Base-by-base conservation (phyloP, 2,329 filamentous ascomycete species). In the Parastagonospora nodorum region DNA sequence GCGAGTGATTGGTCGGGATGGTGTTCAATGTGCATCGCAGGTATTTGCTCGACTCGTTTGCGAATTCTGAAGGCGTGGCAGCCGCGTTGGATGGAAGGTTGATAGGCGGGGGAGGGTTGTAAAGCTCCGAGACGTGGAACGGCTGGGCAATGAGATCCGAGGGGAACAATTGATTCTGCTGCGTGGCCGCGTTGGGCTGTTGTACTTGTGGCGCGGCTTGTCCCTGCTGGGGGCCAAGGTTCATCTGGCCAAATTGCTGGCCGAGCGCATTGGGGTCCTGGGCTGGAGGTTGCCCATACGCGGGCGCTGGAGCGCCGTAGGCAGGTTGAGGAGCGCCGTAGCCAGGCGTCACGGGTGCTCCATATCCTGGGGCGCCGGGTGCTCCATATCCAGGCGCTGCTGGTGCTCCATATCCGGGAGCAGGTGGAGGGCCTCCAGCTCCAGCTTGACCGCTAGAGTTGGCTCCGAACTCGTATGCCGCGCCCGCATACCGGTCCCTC, bases 21-120 rank as follows among this genome's bases (percentile, higher is more conserved):
- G 91, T 91, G 74, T 97, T 97, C 58, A 99, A 78, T 5, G 94
- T 97, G 15, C 94, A 97, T 63, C 94, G 90, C 59, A 97, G 88
- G 73, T 95, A 99, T 80, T 95, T 95, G 19, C 92, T 84, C 47
- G 91, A 86, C 78, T 92, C 96, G 77, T 97, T 99, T 54, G 94
- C 88, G 71, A 89, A 82, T 39, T 91, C 90, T 38, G 94, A 97
- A 50, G 92, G 89, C 16, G 93, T 97, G 47, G 95, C 90, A 48
- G 96, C 90, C 71, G 97, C 93, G 77, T 96, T 96, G 44, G 91
- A 86, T 41, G 94, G 94, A 36, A 99, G 80, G 63, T 96, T 85
- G 67, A 96, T 95, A 12, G 91, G 88, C 51, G 94, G 94, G 30
- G 94, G 94, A 39, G 92, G 90, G 54, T 92, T 83, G 66, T 97